phyloP scores from a whole-genome alignment of 225 moss, liverwort and hornwort species.

The Thuidium tamariscinum region DNA sequence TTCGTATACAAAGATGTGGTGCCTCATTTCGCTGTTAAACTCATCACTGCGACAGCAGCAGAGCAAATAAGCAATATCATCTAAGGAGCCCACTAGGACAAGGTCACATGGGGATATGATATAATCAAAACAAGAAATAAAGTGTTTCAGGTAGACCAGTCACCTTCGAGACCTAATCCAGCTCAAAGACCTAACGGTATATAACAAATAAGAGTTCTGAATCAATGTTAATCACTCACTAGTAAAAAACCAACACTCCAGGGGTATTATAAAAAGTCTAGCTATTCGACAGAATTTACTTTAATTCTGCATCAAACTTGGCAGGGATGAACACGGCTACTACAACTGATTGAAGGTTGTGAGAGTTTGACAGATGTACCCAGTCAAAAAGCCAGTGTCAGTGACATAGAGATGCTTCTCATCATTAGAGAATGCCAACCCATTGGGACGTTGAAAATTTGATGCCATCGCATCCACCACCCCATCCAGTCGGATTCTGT shows the following conservation, averaged over 20 bases:
- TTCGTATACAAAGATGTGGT: conserved; percentile 50
- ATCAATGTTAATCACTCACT: too few relatives aligned
- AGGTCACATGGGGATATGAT: not conserved
- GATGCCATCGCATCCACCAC: conserved; percentile 52
- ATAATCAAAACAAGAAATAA: not conserved
- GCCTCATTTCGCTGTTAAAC: conserved; percentile 20
- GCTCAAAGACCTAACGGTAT: not conserved
- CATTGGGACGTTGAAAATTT: conserved; percentile 45
- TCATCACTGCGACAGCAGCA: not conserved
- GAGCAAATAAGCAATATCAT: not conserved
- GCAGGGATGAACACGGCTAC: not conserved
- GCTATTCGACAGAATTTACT: not conserved
- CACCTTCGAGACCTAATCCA: not conserved
- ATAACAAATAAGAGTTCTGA: not conserved
- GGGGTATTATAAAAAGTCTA: not conserved
- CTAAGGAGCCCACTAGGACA: not conserved
- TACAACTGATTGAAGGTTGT: not conserved
- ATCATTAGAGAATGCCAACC: conserved; percentile 61
- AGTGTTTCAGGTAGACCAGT: not conserved
- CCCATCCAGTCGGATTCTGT: conserved; percentile 30
- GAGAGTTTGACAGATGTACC: conserved; percentile 2
- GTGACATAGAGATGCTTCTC: conserved; percentile 59
- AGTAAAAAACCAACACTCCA: not conserved
- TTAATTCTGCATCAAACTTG: not conserved
- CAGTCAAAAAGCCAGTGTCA: conserved; percentile 47